phyloP scores from a whole-genome alignment of 306 rosid species.

The Medicago lupulina region DNA sequence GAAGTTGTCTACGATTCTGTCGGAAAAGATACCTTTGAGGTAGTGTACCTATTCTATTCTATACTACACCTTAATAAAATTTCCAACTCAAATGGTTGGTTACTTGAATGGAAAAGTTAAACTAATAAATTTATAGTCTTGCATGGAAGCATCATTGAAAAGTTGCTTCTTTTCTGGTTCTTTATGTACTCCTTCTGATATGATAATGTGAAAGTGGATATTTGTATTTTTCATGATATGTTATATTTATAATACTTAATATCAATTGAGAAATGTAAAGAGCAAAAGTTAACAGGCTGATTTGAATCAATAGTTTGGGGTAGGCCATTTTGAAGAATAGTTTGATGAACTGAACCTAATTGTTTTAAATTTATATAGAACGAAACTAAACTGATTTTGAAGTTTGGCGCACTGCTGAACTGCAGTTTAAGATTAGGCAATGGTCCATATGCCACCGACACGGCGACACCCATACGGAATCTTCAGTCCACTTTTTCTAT shows the following conservation, averaged over 20 bases:
- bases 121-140: neutral
- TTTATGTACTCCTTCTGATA: neutral
- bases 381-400: too few relatives aligned
- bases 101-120: conserved; percentile 23
- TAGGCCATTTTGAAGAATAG: too few relatives aligned
- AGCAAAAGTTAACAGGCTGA: neutral
- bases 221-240: neutral
- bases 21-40: conserved; percentile 93
- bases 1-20: conserved; percentile 95
- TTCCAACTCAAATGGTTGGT: conserved; percentile 19
- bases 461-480: too few relatives aligned
- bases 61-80: conserved; percentile 2
- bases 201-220: conserved; percentile 5
- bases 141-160: neutral
- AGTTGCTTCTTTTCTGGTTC: conserved; percentile 23
- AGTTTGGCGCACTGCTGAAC: too few relatives aligned
- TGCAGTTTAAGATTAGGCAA: too few relatives aligned
- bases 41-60: conserved; percentile 37
- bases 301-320: neutral
- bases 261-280: neutral
- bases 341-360: too few relatives aligned
- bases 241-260: too few relatives aligned
- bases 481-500: too few relatives aligned
- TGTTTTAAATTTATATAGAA: too few relatives aligned
- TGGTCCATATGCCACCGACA: too few relatives aligned